Base-by-base conservation (phyloP, 768 basidiomycete species). In the Saitozyma sp. region DNA sequence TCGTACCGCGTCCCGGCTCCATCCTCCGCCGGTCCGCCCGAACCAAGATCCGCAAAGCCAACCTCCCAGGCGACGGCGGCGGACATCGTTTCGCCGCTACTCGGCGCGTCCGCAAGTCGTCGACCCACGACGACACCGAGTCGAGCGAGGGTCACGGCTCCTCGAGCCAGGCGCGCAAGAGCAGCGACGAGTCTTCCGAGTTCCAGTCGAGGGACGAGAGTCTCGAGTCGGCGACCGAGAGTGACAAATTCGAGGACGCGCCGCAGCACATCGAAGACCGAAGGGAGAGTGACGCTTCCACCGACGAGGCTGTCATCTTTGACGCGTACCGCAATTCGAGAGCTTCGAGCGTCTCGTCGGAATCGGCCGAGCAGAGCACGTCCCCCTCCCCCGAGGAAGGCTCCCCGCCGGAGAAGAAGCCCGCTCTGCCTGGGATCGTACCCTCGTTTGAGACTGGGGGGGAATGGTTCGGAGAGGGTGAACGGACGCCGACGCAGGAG, bases 21-120 rank as follows among this genome's bases (percentile, higher is more conserved):
- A 92, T 93, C 69, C 84, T 99, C 11, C 89, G 92, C 19, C 89
- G 96, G 43, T 86, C 92, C 9, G 92, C 92, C 5, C 87, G 95
- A 13, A 99, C 96, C 0, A 93, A 92, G 82, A 96, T 98, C 69
- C 88, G 95, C 42, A 99, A 98, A 81, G 83, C 87, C 13, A 85
- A 86, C 6, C 78, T 88, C 7, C 83, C 85, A 13, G 89, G 87
- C 20, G 91, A 90, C 78, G 89, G 89, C 10, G 87, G 85, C 41
- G 90, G 90, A 1, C 91, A 91, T 83, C 88, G 92, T 10, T 94
- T 94, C 80, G 81, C 80, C 6, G 78, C 82, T 8, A 79, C 82
- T 6, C 81, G 85, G 50, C 79, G 54, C 49, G n/a, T 78, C 84
- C 45, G 45, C n/a, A 46, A 13, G 45, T 11, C 45, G 45, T 17